Evolutionary conservation across 1,284 basidiomycete species (phyloP).

Genomic region (Pyrrhoderma noxium): DNA sequence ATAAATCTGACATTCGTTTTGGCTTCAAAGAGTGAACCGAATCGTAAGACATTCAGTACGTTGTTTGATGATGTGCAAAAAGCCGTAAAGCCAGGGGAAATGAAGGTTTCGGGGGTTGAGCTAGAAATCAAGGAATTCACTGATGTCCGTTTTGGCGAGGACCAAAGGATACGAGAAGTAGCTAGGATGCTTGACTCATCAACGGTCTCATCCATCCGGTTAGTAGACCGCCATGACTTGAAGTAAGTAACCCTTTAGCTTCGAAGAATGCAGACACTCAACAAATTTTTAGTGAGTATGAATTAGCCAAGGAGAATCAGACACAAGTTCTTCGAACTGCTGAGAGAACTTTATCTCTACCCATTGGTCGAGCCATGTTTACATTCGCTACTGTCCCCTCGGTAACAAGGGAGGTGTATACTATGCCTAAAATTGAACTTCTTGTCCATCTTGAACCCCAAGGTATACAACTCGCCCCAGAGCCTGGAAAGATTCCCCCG

Average conservation of each 20-base stretch:
- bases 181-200: slow-evolving; percentile 83
- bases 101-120: slow-evolving; percentile 60
- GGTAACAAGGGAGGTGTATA: slow-evolving; percentile 69
- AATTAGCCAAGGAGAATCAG: slow-evolving; percentile 76
- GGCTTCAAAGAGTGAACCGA: slow-evolving; percentile 20
- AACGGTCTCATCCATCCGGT: slow-evolving; percentile 54
- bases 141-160: slow-evolving; percentile 79
- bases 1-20: slow-evolving; percentile 3
- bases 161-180: slow-evolving; percentile 81
- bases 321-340: slow-evolving; percentile 70
- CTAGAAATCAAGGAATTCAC: slow-evolving; percentile 67
- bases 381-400: slow-evolving; percentile 71
- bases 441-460: slow-evolving; percentile 66
- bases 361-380: slow-evolving; percentile 84
- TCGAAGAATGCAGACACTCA: not conserved
- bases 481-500: slow-evolving; percentile 59
- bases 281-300: slow-evolving; percentile 54
- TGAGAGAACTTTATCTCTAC: slow-evolving; percentile 78
- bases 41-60: slow-evolving; percentile 43
- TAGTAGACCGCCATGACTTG: slow-evolving; percentile 63
- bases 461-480: slow-evolving; percentile 56
- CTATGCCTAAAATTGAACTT: slow-evolving; percentile 77
- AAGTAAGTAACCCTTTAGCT: slow-evolving; percentile 40
- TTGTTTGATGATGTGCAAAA: slow-evolving; percentile 44
- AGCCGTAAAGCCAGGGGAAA: slow-evolving; percentile 40